Evolutionary conservation across 305 asterid genomes (phyloP).

Genomic region (Fraxinus ornus): DNA sequence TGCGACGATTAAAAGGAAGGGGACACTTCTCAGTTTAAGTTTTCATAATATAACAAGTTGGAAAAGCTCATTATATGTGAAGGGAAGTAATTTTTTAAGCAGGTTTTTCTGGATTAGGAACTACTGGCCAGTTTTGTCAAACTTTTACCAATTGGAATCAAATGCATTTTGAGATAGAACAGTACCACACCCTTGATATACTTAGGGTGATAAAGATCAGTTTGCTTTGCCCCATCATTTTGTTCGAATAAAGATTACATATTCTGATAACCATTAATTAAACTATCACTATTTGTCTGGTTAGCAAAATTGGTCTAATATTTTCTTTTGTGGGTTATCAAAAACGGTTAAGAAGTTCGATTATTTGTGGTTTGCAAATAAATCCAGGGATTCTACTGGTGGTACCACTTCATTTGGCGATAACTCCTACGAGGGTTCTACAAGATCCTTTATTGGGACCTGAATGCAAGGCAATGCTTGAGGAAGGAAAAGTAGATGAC

Average conservation of each 20-base stretch:
- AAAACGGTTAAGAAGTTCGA: neutral
- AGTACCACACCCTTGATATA: neutral
- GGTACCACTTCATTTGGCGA: slow-evolving; percentile 82
- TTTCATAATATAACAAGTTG: neutral
- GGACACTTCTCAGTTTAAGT: neutral
- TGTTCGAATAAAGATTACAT: neutral
- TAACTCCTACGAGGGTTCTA: slow-evolving; percentile 85
- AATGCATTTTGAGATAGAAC: neutral
- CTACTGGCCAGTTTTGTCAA: neutral
- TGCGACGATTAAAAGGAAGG: neutral
- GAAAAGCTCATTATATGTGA: neutral
- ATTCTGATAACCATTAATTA: neutral
- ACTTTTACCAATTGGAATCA: neutral
- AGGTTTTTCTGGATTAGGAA: neutral
- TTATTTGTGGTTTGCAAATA: slow-evolving; percentile 18
- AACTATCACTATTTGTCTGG: neutral
- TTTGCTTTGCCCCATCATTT: neutral
- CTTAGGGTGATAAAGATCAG: neutral
- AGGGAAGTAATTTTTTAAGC: neutral
- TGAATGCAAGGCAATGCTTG: slow-evolving; percentile 69
- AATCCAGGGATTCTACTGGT: slow-evolving; percentile 56
- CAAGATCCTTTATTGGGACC: slow-evolving; percentile 87
- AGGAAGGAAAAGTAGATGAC: slow-evolving; percentile 77
- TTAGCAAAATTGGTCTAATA: slow-evolving; percentile 3
- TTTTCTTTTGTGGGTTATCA: neutral